Percentiles rank a stretch among this genome's conserved stretches.
These are phyloP conservation scores for Gossypium lobatum DNA, from an alignment of 441 rosid genomes.

Conservation along the genomic window DNA sequence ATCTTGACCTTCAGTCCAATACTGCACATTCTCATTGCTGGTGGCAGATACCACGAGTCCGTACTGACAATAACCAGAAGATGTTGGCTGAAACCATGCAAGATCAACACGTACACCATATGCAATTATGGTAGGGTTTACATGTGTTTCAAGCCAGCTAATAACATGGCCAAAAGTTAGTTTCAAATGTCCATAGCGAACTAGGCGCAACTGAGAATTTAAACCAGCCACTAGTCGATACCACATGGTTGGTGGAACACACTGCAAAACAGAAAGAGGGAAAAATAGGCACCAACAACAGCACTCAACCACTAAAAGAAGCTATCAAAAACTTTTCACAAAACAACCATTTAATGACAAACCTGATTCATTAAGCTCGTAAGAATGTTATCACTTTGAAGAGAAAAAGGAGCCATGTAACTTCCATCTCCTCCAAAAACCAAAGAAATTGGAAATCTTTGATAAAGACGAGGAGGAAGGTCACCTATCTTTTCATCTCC, in stretches of 20 bases:
- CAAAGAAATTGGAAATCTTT: slow-evolving; percentile 69
- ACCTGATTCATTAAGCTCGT: slow-evolving; percentile 89
- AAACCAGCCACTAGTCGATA: slow-evolving; percentile 83
- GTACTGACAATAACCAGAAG: slow-evolving; percentile 71
- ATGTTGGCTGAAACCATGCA: slow-evolving; percentile 76
- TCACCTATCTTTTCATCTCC: slow-evolving; percentile 79
- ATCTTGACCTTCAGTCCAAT: slow-evolving; percentile 28
- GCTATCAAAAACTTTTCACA: slow-evolving; percentile 13
- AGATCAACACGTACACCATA: slow-evolving; percentile 62
- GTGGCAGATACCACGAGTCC: slow-evolving; percentile 53
- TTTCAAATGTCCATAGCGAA: slow-evolving; percentile 58
- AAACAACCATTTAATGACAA: slow-evolving; percentile 9
- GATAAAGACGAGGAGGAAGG: slow-evolving; percentile 68
- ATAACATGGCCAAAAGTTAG: slow-evolving; percentile 60
- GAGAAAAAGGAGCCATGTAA: slow-evolving; percentile 77
- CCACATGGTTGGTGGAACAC: slow-evolving; percentile 82
- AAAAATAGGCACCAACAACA: slow-evolving; percentile 8
- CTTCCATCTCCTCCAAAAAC: slow-evolving; percentile 87
- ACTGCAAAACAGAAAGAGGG: slow-evolving; percentile 29
- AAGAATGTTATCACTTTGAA: slow-evolving; percentile 70
- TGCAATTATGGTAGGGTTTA: slow-evolving; percentile 62
- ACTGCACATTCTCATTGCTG: slow-evolving; percentile 26
- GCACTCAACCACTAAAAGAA: slow-evolving; percentile 2
- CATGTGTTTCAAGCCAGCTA: slow-evolving; percentile 89
- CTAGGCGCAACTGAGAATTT: slow-evolving; percentile 80